Conservation (phyloP, 1,284 basidiomycete species). For the Boletus hoseneyae region DNA sequence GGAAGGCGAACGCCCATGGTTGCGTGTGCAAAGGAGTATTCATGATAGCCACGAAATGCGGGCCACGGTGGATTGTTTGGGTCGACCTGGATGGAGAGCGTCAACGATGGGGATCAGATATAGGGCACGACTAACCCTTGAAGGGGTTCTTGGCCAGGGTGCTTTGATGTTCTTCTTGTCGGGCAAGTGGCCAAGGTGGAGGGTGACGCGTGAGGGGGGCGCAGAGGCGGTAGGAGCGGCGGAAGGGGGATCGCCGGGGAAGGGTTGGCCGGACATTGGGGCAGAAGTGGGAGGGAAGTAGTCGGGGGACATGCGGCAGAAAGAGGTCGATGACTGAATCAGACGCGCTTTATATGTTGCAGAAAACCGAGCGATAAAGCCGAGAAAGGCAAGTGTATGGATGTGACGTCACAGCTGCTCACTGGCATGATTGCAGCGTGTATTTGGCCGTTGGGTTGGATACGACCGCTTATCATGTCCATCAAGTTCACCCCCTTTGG, state of each 20-base stretch:
- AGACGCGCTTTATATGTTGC: constrained; percentile 23
- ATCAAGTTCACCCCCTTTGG: constrained; percentile 43
- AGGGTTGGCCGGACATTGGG: background rate
- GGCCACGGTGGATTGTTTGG: constrained; percentile 98
- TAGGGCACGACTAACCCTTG: constrained; percentile 40
- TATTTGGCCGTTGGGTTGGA: background rate
- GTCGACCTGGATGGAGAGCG: constrained; percentile 50
- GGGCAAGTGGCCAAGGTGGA: constrained; percentile 69
- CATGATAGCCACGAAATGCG: constrained; percentile 91
- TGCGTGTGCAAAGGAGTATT: constrained; percentile 92
- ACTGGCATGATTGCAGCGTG: too few relatives aligned
- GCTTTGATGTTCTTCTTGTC: constrained; percentile 66
- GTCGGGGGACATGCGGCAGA: constrained; percentile 22
- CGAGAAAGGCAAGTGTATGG: constrained; percentile 29
- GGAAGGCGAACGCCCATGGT: constrained; percentile 94
- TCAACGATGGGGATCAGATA: background rate
- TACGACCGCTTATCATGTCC: background rate
- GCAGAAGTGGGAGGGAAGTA: constrained; percentile 28
- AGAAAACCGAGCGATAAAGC: constrained; percentile 15
- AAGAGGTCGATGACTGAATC: too few relatives aligned
- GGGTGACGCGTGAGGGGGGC: constrained; percentile 55
- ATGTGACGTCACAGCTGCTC: constrained; percentile 31
- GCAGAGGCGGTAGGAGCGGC: constrained; percentile 30
- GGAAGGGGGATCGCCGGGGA: background rate
- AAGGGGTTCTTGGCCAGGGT: constrained; percentile 69